Base-by-base conservation (phyloP, 371 early-diverging fungal species). In the Zopfochytrium polystomum region DNA sequence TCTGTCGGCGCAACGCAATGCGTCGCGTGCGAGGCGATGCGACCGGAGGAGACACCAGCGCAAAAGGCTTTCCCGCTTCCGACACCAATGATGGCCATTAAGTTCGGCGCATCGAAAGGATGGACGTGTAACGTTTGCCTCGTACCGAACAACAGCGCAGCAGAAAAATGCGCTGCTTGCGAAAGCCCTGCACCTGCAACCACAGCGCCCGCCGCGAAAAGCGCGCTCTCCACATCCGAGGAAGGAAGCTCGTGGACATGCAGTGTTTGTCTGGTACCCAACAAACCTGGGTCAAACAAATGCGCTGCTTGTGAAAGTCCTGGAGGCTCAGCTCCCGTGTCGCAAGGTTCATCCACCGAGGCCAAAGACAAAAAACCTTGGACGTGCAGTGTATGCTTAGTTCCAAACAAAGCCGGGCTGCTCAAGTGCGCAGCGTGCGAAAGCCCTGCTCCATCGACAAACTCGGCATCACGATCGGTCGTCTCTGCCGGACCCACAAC, bases 111-210 rank as follows among this genome's bases (percentile, higher is more conserved):
- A 48, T 22, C 20, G 20, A 20, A 11, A 38, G 15, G 23, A 6
- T 59, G 60, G 60, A 59, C 60, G 15, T 59, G 60, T 51, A 13
- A 55, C 15, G 52, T 31, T 11, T 59, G 60, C 35, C 33, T 59
- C 6, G 48, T 59, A 13, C 32, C 49, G 25, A 59, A 59, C 33
- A 48, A 59, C 18, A 20, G 34, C 1, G 62, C 31, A 22, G 52
- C 26, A 20, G 25, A 7, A 22, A 62, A 62, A 32, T 62, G 62
- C 34, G 27, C 54, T 18, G 62, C 62, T 9, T 62, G 62, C 25
- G 62, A 62, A 30, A 25, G 32, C 18, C 42, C 18, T 15, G 54
- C 45, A 18, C 38, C 38, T 18, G 38, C 11, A 7, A 38, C 38
- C 38, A 7, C 7, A 38, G 18, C 38, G 7, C 38, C 38, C 11